Evolutionary conservation across 306 rosid species (phyloP).

Genomic region (Arachis hypogaea): DNA sequence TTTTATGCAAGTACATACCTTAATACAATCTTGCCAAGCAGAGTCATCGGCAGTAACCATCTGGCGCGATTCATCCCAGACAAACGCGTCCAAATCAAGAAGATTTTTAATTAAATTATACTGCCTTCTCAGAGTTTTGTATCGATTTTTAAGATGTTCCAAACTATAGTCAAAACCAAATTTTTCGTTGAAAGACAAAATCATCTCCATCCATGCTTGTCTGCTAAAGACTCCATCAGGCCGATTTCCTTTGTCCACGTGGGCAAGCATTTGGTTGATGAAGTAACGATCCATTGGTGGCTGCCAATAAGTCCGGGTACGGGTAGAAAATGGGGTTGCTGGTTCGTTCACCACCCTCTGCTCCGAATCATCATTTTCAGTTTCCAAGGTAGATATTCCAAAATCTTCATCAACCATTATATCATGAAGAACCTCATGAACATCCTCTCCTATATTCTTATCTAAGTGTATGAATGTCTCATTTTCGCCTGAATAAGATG

Average conservation of each 20-base stretch:
- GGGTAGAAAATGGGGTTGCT: slow-evolving; percentile 36
- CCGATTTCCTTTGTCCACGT: slow-evolving; percentile 64
- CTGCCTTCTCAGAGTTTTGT: slow-evolving; percentile 76
- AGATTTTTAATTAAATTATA: slow-evolving; percentile 63
- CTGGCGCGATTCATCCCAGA: slow-evolving; percentile 77
- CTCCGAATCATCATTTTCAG: slow-evolving; percentile 35
- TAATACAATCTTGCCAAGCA: slow-evolving; percentile 79
- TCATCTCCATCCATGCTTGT: slow-evolving; percentile 84
- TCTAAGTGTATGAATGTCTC: slow-evolving; percentile 38
- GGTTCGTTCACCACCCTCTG: slow-evolving; percentile 39
- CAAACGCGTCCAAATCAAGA: slow-evolving; percentile 71
- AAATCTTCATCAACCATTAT: slow-evolving; percentile 55
- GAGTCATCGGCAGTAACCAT: slow-evolving; percentile 77
- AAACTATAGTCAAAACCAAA: slow-evolving; percentile 68
- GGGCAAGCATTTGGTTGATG: slow-evolving; percentile 69
- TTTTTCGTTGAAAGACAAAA: slow-evolving; percentile 63
- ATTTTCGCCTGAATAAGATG: slow-evolving; percentile 47
- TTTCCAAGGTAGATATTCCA: slow-evolving; percentile 47
- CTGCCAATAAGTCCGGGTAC: slow-evolving; percentile 77
- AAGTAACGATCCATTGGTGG: slow-evolving; percentile 74
- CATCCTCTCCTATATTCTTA: slow-evolving; percentile 41
- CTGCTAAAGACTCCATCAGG: slow-evolving; percentile 69
- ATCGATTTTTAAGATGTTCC: slow-evolving; percentile 75
- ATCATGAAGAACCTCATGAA: slow-evolving; percentile 46
- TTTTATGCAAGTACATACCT: slow-evolving; percentile 48